These are phyloP conservation scores for Simplicillium aogashimaense DNA, from an alignment of 2,329 filamentous ascomycete genomes.

Conservation along the genomic window DNA sequence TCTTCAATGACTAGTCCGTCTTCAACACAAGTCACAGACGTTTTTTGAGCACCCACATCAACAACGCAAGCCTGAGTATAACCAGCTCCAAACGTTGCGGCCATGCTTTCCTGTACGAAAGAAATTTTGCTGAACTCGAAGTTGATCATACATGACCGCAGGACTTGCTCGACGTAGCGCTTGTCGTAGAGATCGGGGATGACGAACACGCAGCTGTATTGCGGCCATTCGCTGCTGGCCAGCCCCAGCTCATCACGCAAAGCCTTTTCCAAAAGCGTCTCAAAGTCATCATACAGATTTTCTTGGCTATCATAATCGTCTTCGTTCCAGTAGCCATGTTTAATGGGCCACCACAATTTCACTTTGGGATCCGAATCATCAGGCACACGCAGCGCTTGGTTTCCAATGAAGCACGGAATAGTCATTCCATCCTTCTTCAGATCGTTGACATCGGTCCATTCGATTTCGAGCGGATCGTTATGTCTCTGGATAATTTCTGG, in stretches of 20 bases:
- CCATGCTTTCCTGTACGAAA: constrained; percentile 93
- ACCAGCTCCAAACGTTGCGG: constrained; percentile 88
- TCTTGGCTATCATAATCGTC: constrained; percentile 74
- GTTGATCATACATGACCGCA: constrained; percentile 79
- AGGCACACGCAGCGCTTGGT: constrained; percentile 74
- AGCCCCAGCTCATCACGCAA: constrained; percentile 78
- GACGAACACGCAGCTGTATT: constrained; percentile 94
- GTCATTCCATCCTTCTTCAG: constrained; percentile 54
- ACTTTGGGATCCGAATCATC: constrained; percentile 85
- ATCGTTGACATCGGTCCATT: constrained; percentile 78
- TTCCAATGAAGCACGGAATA: constrained; percentile 65
- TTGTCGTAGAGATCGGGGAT: constrained; percentile 97
- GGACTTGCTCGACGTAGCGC: constrained; percentile 72
- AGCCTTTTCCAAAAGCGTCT: constrained; percentile 76
- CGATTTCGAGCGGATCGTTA: constrained; percentile 86
- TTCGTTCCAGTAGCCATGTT: constrained; percentile 81
- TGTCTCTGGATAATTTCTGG: constrained; percentile 86
- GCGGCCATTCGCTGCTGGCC: constrained; percentile 70
- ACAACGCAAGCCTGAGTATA: constrained; percentile 93
- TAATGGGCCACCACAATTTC: constrained; percentile 87
- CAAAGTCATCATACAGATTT: constrained; percentile 72
- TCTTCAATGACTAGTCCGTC: constrained; percentile 93
- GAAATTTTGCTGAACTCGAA: constrained; percentile 84
- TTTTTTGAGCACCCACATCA: constrained; percentile 95
- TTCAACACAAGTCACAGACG: constrained; percentile 91